A percentile compares a stretch with the other conserved stretches of the same genome.
These are phyloP conservation scores for Neurospora pannonica DNA, from an alignment of 495 filamentous ascomycete species.

Conservation along the genomic window DNA sequence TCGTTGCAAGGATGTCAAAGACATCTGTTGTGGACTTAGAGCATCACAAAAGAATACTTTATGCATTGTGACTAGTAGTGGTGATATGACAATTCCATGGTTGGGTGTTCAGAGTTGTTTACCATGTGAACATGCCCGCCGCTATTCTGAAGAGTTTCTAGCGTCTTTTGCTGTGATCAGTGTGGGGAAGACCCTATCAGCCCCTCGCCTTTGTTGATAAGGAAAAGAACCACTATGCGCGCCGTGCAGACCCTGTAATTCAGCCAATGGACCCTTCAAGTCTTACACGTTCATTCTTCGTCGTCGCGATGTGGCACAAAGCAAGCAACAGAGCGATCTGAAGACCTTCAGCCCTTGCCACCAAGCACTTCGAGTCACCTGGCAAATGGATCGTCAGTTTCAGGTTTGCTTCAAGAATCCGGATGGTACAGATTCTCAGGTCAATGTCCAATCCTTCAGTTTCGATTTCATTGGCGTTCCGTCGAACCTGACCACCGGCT, in stretches of 20 bases:
- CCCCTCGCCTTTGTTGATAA: neutral
- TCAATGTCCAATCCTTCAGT: neutral
- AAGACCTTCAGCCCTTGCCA: neutral
- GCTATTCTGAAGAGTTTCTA: neutral
- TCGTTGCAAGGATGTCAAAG: constrained; percentile 7
- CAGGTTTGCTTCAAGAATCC: constrained; percentile 25
- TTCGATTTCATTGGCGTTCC: neutral
- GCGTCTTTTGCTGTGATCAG: neutral
- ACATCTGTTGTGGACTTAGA: neutral
- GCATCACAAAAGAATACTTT: neutral
- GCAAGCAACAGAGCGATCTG: neutral
- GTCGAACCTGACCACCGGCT: neutral
- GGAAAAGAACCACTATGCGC: neutral
- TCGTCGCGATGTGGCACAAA: constrained; percentile 5
- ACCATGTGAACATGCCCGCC: neutral
- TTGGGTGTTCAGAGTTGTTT: neutral
- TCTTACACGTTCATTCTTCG: neutral
- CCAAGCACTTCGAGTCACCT: neutral
- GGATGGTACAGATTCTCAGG: neutral
- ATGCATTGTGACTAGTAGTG: neutral
- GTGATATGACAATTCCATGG: neutral
- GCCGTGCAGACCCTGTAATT: neutral
- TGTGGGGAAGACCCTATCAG: neutral
- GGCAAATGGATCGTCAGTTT: constrained; percentile 14
- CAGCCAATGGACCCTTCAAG: neutral